Conservation (phyloP, 192 early-diverging fungal genomes). For the Coemansia furcata region DNA sequence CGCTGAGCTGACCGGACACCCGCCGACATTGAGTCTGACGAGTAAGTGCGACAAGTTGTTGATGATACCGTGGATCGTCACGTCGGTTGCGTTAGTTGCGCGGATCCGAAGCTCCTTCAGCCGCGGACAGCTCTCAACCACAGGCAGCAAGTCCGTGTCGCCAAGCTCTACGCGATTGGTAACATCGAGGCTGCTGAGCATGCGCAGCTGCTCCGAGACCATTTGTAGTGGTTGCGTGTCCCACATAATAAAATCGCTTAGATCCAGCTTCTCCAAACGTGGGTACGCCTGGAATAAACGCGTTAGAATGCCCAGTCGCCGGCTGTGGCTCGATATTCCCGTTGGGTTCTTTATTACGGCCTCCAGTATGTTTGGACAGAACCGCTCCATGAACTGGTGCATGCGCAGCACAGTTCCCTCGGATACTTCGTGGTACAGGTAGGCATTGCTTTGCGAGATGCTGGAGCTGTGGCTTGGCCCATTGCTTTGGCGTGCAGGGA, state of each 20-base stretch:
- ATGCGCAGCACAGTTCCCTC: slow-evolving; percentile 51
- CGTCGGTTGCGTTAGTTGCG: slow-evolving; percentile 49
- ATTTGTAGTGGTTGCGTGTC: slow-evolving; percentile 48
- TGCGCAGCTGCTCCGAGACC: slow-evolving; percentile 38
- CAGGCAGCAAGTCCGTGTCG: slow-evolving; percentile 46
- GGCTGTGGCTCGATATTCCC: slow-evolving; percentile 49
- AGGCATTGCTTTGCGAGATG: slow-evolving; percentile 11
- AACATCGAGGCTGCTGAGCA: slow-evolving; percentile 45
- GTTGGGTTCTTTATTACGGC: slow-evolving; percentile 43
- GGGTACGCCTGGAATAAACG: slow-evolving; percentile 51
- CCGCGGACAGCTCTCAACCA: slow-evolving; percentile 41
- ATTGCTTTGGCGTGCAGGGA: slow-evolving; percentile 18
- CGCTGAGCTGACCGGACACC: slow-evolving; percentile 47
- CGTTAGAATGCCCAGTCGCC: slow-evolving; percentile 35
- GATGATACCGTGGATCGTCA: slow-evolving; percentile 39
- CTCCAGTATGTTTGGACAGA: slow-evolving; percentile 44
- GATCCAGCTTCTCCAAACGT: slow-evolving; percentile 44
- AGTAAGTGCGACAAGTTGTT: slow-evolving; percentile 35
- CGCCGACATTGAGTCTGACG: slow-evolving; percentile 48
- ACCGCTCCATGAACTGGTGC: slow-evolving; percentile 56
- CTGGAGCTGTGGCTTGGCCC: slow-evolving; percentile 17
- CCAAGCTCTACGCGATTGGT: slow-evolving; percentile 52
- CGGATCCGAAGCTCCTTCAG: slow-evolving; percentile 43
- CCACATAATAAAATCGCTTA: slow-evolving; percentile 58
- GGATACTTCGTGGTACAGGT: slow-evolving; percentile 47